Percentiles rank a stretch among this genome's conserved stretches.
Conservation (phyloP, 805 yeast genomes). For the Candida krabiensis region DNA sequence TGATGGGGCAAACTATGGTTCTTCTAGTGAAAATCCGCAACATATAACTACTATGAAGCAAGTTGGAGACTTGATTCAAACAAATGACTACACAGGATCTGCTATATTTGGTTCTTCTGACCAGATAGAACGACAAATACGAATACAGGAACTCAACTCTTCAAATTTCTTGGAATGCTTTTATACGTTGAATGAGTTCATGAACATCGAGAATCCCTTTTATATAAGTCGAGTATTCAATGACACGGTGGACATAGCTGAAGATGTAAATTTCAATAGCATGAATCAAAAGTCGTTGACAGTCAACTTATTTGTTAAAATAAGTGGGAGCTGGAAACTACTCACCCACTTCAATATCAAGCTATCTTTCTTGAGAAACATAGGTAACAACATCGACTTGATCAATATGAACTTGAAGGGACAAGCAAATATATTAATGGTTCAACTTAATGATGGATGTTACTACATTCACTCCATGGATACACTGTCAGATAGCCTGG, state of each 20-base stretch:
- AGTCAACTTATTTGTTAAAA: conserved; percentile 22
- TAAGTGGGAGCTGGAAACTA: conserved; percentile 24
- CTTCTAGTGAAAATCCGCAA: not conserved
- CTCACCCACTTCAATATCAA: conserved; percentile 26
- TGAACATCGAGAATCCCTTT: conserved; percentile 27
- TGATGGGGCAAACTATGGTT: not conserved
- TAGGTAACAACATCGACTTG: conserved; percentile 30
- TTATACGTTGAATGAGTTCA: conserved; percentile 34
- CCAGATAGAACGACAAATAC: conserved; percentile 28
- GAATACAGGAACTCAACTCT: conserved; percentile 29
- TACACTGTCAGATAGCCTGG: conserved; percentile 11
- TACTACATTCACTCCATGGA: conserved; percentile 25
- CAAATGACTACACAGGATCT: conserved; percentile 1
- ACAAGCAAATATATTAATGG: conserved; percentile 25
- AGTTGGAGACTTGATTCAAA: conserved; percentile 17
- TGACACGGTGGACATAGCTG: conserved; percentile 26
- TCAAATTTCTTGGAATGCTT: conserved; percentile 34
- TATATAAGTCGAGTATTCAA: conserved; percentile 36
- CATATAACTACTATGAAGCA: conserved; percentile 4
- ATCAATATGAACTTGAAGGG: conserved; percentile 20
- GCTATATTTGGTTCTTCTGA: conserved; percentile 12
- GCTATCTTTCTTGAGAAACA: conserved; percentile 31
- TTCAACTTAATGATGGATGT: conserved; percentile 33
- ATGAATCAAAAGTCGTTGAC: conserved; percentile 24
- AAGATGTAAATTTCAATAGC: conserved; percentile 22